Conservation (phyloP, 2,329 filamentous ascomycete species). For the Arthrinium phaeospermum region DNA sequence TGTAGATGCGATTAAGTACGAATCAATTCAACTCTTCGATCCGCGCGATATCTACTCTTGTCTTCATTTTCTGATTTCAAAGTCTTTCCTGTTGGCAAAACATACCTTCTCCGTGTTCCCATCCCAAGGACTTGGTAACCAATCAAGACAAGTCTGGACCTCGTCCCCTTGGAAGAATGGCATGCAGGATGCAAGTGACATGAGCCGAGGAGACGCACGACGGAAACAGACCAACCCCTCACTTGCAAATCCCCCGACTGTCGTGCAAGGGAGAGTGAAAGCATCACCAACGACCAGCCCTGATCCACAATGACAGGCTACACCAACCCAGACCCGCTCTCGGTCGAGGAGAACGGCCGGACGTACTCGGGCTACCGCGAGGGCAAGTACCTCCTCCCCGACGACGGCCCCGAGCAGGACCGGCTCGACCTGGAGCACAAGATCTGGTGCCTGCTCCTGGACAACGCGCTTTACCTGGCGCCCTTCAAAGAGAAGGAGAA, state of each 20-base stretch:
- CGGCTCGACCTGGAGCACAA: constrained; percentile 10
- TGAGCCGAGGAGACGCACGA: neutral
- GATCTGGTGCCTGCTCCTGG: neutral
- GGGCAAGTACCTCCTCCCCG: neutral
- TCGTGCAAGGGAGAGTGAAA: neutral
- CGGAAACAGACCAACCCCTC: neutral
- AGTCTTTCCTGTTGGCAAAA: too few relatives aligned
- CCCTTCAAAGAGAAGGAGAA: neutral
- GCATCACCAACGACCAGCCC: neutral
- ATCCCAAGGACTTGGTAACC: neutral
- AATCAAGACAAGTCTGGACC: neutral
- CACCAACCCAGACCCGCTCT: neutral
- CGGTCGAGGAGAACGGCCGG: constrained; percentile 18
- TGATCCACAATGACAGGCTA: neutral
- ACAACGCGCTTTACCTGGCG: neutral
- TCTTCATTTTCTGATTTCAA: too few relatives aligned
- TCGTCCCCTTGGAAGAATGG: neutral
- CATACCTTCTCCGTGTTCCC: neutral
- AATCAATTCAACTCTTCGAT: too few relatives aligned
- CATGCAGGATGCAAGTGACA: neutral
- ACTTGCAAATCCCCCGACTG: neutral
- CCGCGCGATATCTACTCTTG: too few relatives aligned
- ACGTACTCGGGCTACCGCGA: constrained; percentile 13
- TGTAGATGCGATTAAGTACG: too few relatives aligned
- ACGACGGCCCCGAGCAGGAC: constrained; percentile 10